These are phyloP conservation scores for Nothopassalora personata DNA, from an alignment of 2,329 filamentous ascomycete genomes.

Conservation along the genomic window DNA sequence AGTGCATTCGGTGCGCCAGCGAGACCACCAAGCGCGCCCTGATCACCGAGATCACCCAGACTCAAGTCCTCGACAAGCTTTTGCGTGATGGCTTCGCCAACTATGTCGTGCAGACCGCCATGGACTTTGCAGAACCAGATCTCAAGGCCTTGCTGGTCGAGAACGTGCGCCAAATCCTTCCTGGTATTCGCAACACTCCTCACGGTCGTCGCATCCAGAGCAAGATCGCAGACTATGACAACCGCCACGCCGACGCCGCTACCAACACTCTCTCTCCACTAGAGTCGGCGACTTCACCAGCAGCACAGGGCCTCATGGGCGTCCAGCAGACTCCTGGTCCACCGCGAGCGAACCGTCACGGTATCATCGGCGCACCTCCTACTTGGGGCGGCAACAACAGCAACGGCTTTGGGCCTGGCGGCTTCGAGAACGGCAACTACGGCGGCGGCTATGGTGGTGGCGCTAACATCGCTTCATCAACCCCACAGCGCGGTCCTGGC, in stretches of 20 bases:
- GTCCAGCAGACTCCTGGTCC: slow-evolving; percentile 13
- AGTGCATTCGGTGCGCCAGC: slow-evolving; percentile 75
- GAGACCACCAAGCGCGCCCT: slow-evolving; percentile 70
- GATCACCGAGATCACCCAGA: slow-evolving; percentile 71
- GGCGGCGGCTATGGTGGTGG: slow-evolving; percentile 11
- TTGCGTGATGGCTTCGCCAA: slow-evolving; percentile 92
- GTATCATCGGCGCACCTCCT: slow-evolving; percentile 25
- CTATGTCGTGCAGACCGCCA: slow-evolving; percentile 94
- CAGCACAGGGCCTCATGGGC: background rate
- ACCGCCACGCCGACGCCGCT: slow-evolving; percentile 22
- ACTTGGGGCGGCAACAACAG: slow-evolving; percentile 10
- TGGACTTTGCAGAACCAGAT: slow-evolving; percentile 72
- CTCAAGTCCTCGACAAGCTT: slow-evolving; percentile 77
- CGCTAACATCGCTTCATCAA: slow-evolving; percentile 24
- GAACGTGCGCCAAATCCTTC: slow-evolving; percentile 75
- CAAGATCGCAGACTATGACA: slow-evolving; percentile 65
- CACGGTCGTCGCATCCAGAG: slow-evolving; percentile 90
- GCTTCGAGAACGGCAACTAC: slow-evolving; percentile 14
- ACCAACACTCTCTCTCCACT: slow-evolving; percentile 27
- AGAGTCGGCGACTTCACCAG: slow-evolving; percentile 11
- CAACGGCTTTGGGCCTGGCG: slow-evolving; percentile 10
- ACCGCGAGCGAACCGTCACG: slow-evolving; percentile 25
- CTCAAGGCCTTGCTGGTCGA: slow-evolving; percentile 75
- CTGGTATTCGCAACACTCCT: slow-evolving; percentile 80
- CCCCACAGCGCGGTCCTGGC: slow-evolving; percentile 27